Base-by-base conservation (phyloP, 352 stramenopile species). In the Blastocystis sp. region DNA sequence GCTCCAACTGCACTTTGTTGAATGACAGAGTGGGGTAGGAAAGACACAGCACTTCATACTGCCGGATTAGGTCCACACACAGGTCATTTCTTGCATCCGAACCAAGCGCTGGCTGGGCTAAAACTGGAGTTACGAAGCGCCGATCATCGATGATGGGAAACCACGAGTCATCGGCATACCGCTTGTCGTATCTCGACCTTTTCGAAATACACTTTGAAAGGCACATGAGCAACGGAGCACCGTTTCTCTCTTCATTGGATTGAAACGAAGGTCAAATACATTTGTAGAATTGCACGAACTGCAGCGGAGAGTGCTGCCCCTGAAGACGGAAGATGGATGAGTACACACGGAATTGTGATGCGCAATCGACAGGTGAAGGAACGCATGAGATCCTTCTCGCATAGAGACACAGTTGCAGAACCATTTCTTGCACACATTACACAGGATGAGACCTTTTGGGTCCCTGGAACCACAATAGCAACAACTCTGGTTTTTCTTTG, bases 101-200 rank as follows among this genome's bases (percentile, higher is more conserved):
- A 38, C 95, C 92, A 78, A 95, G 93, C 17, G 94, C 93, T 45
- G 98, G 91, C 90, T 14, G 82, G 48, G 48, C 5, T 14, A 56
- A 14, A 14, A 56, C 14, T 7, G 28, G 53, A 28, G 88, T 76
- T 87, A 61, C 66, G 89, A 99, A 98, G 76, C 94, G 94, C 2
- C 95, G 91, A 92, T 99, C 96, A 62, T 98, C 94, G 81, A 99
- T 97, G 45, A 99, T 91, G 0, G 96, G 95, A 89, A 98, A 91
- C 97, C 97, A 99, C 88, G 98, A 93, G 9, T 93, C 93, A 89
- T 99, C 94, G 89, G 98, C 96, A 96, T 96, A 99, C 90, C 95
- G 97, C 96, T 98, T 98, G 90, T 98, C 95, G 90, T 98, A 98
- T 69, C 98, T 91, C 19, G 94, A 94, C 77, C 95, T 96, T 76